phyloP scores from a whole-genome alignment of 1,139 yeast genomes.

The Lodderomyces margitis region DNA sequence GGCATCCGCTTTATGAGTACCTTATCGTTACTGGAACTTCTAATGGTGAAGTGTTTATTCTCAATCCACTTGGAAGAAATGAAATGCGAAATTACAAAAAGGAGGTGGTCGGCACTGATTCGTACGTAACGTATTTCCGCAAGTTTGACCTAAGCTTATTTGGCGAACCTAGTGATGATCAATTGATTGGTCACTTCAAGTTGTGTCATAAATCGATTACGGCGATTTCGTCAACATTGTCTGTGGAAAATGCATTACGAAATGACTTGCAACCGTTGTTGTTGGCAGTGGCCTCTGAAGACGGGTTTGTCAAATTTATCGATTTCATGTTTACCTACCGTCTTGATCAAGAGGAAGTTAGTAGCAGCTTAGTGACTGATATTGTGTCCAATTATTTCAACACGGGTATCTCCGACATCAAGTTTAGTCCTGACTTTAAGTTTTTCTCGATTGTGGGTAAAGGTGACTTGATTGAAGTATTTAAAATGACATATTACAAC shows the following conservation, averaged over 20 bases:
- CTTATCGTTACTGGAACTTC: constrained; percentile 40
- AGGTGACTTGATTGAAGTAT: constrained; percentile 59
- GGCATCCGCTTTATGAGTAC: constrained; percentile 30
- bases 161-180: constrained; percentile 11
- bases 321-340: constrained; percentile 38
- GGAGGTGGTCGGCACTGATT: constrained; percentile 32
- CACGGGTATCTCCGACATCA: constrained; percentile 59
- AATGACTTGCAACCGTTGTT: constrained; percentile 40
- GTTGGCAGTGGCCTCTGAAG: constrained; percentile 58
- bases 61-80: constrained; percentile 25
- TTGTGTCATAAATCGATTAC: constrained; percentile 57
- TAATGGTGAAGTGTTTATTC: constrained; percentile 40
- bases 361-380: constrained; percentile 42
- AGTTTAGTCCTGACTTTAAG: constrained; percentile 65
- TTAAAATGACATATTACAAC: constrained; percentile 44
- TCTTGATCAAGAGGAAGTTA: constrained; percentile 19
- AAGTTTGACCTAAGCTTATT: constrained; percentile 39
- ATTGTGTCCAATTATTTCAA: constrained; percentile 62
- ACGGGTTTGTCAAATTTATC: constrained; percentile 62
- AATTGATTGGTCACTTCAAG: constrained; percentile 54
- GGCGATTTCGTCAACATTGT: constrained; percentile 26
- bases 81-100: constrained; percentile 22
- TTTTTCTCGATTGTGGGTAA: constrained; percentile 58
- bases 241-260: constrained; percentile 13
- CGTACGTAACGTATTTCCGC: constrained; percentile 37